These are phyloP conservation scores for Immersiporthe knoxdaviesiana DNA, from an alignment of 2,329 filamentous ascomycete species.

Conservation along the genomic window DNA sequence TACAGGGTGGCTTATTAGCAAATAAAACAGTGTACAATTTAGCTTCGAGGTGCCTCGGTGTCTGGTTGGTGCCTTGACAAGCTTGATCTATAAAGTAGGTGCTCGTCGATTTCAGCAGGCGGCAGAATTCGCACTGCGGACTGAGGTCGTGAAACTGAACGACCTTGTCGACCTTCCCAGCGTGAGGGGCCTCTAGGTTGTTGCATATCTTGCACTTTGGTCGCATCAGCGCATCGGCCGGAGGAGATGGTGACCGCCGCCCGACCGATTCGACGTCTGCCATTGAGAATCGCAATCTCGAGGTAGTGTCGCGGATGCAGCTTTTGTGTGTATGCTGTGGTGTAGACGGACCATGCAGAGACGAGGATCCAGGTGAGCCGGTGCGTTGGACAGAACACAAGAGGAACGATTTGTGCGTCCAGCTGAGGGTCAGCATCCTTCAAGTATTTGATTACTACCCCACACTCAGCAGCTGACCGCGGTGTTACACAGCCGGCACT, in stretches of 20 bases:
- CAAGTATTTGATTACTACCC: too few relatives aligned
- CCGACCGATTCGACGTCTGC: background rate
- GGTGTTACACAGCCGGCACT: background rate
- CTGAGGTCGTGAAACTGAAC: background rate
- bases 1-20: background rate
- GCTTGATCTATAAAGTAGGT: background rate
- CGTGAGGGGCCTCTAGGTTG: background rate
- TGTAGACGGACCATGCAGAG: background rate
- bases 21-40: fast-evolving
- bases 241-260: background rate
- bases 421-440: background rate
- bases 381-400: background rate
- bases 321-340: background rate
- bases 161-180: background rate
- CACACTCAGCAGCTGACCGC: too few relatives aligned
- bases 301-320: background rate
- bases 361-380: background rate
- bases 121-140: background rate
- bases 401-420: background rate
- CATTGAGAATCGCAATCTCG: background rate
- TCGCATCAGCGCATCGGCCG: background rate
- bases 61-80: background rate
- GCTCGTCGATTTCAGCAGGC: background rate
- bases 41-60: background rate
- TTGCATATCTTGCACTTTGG: background rate